Conservation (phyloP, 345 rosid species). For the Crucihimalaya himalaica region DNA sequence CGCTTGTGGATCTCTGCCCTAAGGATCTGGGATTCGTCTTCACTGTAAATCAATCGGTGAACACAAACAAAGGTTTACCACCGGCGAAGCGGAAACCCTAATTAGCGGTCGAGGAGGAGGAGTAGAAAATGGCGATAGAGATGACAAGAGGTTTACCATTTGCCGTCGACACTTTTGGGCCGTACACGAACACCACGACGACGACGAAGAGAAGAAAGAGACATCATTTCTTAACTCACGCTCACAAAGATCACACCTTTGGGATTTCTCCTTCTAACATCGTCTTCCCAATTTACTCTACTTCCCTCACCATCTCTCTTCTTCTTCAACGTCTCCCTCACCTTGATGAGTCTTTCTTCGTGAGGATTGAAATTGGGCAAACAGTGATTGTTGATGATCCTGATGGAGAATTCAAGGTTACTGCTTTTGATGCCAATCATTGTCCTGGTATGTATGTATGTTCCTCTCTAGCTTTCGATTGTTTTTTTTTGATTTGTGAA, state of each 20-base stretch:
- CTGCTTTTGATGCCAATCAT: conserved; percentile 85
- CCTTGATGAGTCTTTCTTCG: conserved; percentile 64
- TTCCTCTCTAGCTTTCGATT: not conserved
- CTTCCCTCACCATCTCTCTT: conserved; percentile 65
- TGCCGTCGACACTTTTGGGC: conserved; percentile 76
- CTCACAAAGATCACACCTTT: conserved; percentile 75
- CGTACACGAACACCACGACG: conserved; percentile 57
- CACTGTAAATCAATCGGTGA: too few species aligned
- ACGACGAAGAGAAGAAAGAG: conserved; percentile 64
- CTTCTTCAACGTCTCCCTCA: conserved; percentile 58
- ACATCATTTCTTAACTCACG: conserved; percentile 81
- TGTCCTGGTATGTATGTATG: conserved; percentile 74
- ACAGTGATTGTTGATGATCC: conserved; percentile 57
- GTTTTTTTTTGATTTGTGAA: not conserved
- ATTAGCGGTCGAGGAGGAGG: not conserved
- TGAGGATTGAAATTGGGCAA: conserved; percentile 66
- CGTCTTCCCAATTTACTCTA: conserved; percentile 68
- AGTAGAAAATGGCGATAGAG: conserved; percentile 60
- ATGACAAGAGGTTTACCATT: conserved; percentile 87
- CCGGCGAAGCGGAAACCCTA: not conserved
- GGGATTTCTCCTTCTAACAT: conserved; percentile 52
- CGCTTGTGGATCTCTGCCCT: not conserved
- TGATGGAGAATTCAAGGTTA: conserved; percentile 60
- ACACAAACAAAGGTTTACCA: too few species aligned
- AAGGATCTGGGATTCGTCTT: not conserved